Evolutionary conservation across 352 stramenopile genomes (phyloP).

Genomic region (Globisporangium mamillatum): DNA sequence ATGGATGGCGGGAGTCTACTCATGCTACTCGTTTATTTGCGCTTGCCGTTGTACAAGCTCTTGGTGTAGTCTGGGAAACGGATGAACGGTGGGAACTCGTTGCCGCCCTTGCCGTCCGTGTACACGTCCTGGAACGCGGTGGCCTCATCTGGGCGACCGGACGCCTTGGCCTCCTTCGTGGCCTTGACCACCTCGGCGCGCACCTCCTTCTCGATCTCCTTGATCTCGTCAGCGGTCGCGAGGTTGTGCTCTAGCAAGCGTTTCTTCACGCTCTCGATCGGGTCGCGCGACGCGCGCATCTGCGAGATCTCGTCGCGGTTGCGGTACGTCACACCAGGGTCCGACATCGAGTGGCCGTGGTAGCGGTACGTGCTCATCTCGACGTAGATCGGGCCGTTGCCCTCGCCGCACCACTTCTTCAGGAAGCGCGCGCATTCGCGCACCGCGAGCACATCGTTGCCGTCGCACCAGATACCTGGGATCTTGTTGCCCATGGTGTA

Average conservation of each 20-base stretch:
- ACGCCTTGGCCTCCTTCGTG: conserved; percentile 91
- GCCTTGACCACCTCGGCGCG: conserved; percentile 96
- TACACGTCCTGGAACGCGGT: conserved; percentile 88
- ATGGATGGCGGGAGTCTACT: background rate
- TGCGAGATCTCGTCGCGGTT: conserved; percentile 99
- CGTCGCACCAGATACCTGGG: conserved; percentile 98
- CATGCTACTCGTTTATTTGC: conserved; percentile 13
- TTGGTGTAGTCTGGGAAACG: conserved; percentile 97
- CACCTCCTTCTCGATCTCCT: conserved; percentile 99
- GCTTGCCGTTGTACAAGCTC: conserved; percentile 89
- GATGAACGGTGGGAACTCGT: conserved; percentile 95
- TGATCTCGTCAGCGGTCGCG: conserved; percentile 96
- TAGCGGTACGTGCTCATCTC: conserved; percentile 99
- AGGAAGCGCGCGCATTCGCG: conserved; percentile 96
- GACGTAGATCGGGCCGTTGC: conserved; percentile 99
- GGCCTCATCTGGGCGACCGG: conserved; percentile 43
- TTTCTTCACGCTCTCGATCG: conserved; percentile 99
- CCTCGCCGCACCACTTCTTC: conserved; percentile 94
- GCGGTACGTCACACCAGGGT: conserved; percentile 99
- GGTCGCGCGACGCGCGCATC: conserved; percentile 97
- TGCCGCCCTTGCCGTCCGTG: conserved; percentile 83
- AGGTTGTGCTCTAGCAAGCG: conserved; percentile 94
- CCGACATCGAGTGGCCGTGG: conserved; percentile 99
- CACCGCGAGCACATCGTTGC: conserved; percentile 98
- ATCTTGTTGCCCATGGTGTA: conserved; percentile 99